These are phyloP conservation scores for Rubia tinctorum DNA, from an alignment of 305 asterid species.

Conservation along the genomic window DNA sequence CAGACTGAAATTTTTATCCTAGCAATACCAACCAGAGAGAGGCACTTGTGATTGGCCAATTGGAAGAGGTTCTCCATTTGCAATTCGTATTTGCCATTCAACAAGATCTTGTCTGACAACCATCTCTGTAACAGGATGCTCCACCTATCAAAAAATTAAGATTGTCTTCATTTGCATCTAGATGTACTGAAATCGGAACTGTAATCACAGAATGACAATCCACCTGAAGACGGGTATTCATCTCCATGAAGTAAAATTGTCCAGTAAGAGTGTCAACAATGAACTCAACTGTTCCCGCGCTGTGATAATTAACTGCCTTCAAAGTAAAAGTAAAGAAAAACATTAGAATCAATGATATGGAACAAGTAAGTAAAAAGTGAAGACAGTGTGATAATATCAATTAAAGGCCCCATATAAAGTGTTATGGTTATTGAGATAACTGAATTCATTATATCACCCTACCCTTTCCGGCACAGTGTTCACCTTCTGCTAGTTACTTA, in stretches of 20 bases:
- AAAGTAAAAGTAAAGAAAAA: constrained; percentile 19
- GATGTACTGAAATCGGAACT: constrained; percentile 8
- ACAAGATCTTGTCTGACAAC: constrained; percentile 98
- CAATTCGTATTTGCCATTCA: constrained; percentile 97
- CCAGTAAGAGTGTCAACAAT: constrained; percentile 88
- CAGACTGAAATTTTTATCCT: background rate
- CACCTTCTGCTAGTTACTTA: background rate
- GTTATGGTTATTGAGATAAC: background rate
- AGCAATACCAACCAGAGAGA: constrained; percentile 58
- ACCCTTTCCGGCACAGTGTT: background rate
- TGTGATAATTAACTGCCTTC: constrained; percentile 90
- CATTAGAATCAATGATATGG: background rate
- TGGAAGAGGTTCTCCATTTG: constrained; percentile 96
- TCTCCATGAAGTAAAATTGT: constrained; percentile 95
- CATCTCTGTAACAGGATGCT: constrained; percentile 99
- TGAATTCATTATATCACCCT: background rate
- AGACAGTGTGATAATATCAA: background rate
- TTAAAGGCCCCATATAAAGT: background rate
- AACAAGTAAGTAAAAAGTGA: background rate
- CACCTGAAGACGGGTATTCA: constrained; percentile 99
- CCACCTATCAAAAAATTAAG: constrained; percentile 53
- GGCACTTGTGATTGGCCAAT: constrained; percentile 81
- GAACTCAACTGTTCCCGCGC: constrained; percentile 97
- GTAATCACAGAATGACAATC: constrained; percentile 22
- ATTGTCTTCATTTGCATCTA: background rate